Evolutionary conservation across 306 rosid species (phyloP), one percentile per base, ranked within the genome.

Genomic region (Arachis stenosperma): DNA sequence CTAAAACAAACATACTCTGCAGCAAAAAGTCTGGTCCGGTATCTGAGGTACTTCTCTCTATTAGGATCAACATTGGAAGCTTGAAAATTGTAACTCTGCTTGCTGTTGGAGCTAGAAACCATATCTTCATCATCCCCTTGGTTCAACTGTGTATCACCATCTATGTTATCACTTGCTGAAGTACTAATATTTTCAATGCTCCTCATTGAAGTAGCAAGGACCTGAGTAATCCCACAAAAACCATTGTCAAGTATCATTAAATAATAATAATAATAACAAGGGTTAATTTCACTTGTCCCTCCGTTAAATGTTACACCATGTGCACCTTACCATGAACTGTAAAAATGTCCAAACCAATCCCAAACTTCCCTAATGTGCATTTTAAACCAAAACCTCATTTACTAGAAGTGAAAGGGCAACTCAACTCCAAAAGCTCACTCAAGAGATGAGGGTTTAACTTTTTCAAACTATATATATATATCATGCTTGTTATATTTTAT

Each of bases 1-100:
- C 58, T 44, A 58, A 69, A 48, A 40, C 60, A 81, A 79, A 83
- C 96, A 77, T 89, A 94, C 98, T 94, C 97, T 27, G 98, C 98
- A 52, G 97, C 97, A 85, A 94, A 94, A 72, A 86, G 92, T 81
- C 98, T 84, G 71, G 98, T 94, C 76, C 92, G 87, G 79, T 94
- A 89, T 94, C 98, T 89, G 75, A 91, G 97, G 86, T 91, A 94
- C 81, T 87, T 89, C 55, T 94, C 97, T 81, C 96, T 88, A 70
- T 85, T 90, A 37, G 81, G 47, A 41, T 81, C 63, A 70, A 76
- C 81, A 50, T 44, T 75, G 57, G 90, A 80, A 77, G 85, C 62
- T 75, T 89, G 88, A 75, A 88, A 66, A 30, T 69, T 63, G 85
- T 82, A 66, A 54, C 80, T 82, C 41, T 79, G 81, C 42, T 48